Evolutionary conservation across 768 basidiomycete species (phyloP).

Genomic region (Leccinum subtestaceum): DNA sequence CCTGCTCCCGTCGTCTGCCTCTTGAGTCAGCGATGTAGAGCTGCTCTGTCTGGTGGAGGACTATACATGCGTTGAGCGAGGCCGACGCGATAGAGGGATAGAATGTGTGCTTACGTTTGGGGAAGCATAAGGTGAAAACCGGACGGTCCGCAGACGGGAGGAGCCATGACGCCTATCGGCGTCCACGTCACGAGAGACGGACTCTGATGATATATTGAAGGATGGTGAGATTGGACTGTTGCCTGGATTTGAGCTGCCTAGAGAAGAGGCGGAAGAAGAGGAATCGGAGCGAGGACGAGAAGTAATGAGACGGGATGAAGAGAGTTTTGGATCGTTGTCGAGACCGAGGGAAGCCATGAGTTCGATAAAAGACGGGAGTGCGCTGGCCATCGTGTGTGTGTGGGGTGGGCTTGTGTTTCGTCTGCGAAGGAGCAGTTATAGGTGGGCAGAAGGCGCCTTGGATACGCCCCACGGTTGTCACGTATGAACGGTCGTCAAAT

Average conservation of each 20-base stretch:
- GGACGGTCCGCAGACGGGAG: constrained; percentile 27
- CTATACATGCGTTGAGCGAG: constrained; percentile 24
- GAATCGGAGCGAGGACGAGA: constrained; percentile 38
- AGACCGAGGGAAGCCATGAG: constrained; percentile 83
- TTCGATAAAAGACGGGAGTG: constrained; percentile 84
- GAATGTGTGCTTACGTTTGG: constrained; percentile 21
- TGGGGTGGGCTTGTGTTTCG: not conserved
- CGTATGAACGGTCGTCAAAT: constrained; percentile 32
- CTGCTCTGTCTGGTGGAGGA: constrained; percentile 45
- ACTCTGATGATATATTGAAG: constrained; percentile 34
- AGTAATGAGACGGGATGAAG: constrained; percentile 26
- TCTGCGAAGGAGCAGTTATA: constrained; percentile 27
- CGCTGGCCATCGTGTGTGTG: constrained; percentile 39
- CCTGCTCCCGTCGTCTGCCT: constrained; percentile 25
- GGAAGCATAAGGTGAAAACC: constrained; percentile 32
- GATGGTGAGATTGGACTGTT: constrained; percentile 32
- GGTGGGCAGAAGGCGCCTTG: constrained; percentile 24
- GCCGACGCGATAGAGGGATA: not conserved
- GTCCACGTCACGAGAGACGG: constrained; percentile 29
- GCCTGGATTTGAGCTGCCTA: constrained; percentile 36
- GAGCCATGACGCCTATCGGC: constrained; percentile 27
- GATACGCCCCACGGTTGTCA: constrained; percentile 40
- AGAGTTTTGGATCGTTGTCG: constrained; percentile 43
- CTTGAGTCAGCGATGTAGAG: constrained; percentile 37
- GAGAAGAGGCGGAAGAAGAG: constrained; percentile 46